phyloP scores from a whole-genome alignment of 805 yeast species.

The Yarrowia sp. region DNA sequence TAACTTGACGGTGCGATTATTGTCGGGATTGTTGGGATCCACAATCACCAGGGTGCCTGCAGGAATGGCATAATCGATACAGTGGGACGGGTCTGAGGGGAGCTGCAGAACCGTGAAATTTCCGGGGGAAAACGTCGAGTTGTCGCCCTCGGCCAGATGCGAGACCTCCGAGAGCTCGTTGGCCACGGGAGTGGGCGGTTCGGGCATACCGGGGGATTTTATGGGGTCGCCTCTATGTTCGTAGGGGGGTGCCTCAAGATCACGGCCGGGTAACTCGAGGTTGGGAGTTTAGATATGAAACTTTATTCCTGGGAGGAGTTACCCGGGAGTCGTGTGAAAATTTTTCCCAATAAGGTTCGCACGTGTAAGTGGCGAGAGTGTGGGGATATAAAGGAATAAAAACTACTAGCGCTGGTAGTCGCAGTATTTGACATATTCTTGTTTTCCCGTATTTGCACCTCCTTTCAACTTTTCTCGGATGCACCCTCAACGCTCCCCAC shows the following conservation, averaged over 20 bases:
- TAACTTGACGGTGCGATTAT: constrained; percentile 34
- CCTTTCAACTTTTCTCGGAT: too few species aligned
- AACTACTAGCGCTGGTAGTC: too few species aligned
- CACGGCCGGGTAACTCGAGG: constrained; percentile 19
- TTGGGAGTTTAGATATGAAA: not conserved
- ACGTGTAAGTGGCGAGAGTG: constrained; percentile 14
- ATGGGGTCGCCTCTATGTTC: too few species aligned
- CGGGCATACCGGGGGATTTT: constrained; percentile 1
- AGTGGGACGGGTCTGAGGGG: constrained; percentile 24
- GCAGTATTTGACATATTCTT: too few species aligned
- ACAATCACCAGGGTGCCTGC: constrained; percentile 39
- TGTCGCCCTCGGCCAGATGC: constrained; percentile 22
- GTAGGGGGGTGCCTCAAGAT: not conserved
- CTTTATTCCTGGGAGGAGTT: not conserved
- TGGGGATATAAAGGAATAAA: too few species aligned
- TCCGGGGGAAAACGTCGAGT: not conserved
- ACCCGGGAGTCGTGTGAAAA: constrained; percentile 26
- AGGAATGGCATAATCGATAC: constrained; percentile 39
- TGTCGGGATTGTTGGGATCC: constrained; percentile 35
- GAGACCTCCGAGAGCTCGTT: constrained; percentile 33
- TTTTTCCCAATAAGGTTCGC: constrained; percentile 35
- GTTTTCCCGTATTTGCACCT: too few species aligned
- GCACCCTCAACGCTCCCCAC: too few species aligned
- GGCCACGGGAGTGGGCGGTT: constrained; percentile 12
- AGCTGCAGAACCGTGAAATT: constrained; percentile 23